Evolutionary conservation across 2,329 filamentous ascomycete genomes (phyloP).

Genomic region (Aspergillus sp.): DNA sequence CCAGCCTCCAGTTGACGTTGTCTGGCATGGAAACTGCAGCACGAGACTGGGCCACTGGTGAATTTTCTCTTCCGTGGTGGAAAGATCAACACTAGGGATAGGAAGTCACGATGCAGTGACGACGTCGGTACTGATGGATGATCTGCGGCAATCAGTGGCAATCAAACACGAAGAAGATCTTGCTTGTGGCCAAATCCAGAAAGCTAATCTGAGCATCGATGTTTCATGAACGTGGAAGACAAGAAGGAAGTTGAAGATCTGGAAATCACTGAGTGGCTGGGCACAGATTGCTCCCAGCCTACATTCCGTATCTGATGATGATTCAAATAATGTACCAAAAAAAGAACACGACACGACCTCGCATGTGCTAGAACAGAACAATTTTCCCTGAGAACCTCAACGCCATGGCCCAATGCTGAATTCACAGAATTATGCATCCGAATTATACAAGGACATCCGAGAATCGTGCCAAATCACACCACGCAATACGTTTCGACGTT

Average conservation of each 20-base stretch:
- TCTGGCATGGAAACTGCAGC: conserved; percentile 20
- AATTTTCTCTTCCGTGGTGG: not conserved
- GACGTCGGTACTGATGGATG: not conserved
- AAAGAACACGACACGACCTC: not conserved
- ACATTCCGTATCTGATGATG: conserved; percentile 14
- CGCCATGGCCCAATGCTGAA: conserved; percentile 11
- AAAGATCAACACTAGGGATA: not conserved
- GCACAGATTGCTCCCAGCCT: conserved; percentile 5
- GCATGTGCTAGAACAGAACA: not conserved
- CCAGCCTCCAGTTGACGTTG: conserved; percentile 3
- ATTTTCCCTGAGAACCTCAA: conserved; percentile 1
- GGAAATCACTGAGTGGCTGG: conserved; percentile 12
- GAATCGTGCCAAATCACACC: not conserved
- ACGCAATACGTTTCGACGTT: conserved; percentile 7
- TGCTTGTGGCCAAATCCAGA: not conserved
- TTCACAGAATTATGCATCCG: not conserved
- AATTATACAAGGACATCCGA: not conserved
- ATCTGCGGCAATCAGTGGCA: not conserved
- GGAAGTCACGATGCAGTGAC: not conserved
- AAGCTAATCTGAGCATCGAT: not conserved
- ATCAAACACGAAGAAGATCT: not conserved
- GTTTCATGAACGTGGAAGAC: not conserved
- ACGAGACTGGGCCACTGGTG: not conserved
- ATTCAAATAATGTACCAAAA: conserved; percentile 1
- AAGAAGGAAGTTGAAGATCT: conserved; percentile 2